phyloP scores from a whole-genome alignment of 2,329 filamentous ascomycete species.

The Ilyonectria sp. region DNA sequence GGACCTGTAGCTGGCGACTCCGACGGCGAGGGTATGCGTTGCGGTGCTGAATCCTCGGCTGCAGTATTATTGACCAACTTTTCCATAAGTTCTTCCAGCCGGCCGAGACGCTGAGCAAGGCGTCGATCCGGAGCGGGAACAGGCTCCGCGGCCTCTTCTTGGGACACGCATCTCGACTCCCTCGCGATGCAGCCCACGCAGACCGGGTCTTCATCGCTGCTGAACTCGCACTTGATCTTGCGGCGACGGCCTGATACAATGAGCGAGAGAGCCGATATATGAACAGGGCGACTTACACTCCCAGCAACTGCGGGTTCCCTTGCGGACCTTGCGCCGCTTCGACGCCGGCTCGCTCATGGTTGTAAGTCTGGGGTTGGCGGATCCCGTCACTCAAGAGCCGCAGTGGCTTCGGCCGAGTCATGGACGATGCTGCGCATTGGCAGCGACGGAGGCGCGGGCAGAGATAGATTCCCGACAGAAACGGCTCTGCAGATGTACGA shows the following conservation, averaged over 20 bases:
- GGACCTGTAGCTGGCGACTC: conserved; percentile 34
- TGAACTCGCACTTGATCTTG: conserved; percentile 68
- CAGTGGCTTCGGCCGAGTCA: conserved; percentile 42
- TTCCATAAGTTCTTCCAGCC: conserved; percentile 64
- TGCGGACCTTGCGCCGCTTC: conserved; percentile 61
- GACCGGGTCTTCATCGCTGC: conserved; percentile 54
- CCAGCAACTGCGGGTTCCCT: conserved; percentile 73
- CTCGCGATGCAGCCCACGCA: conserved; percentile 65
- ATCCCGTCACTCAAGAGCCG: background rate
- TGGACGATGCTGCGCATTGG: background rate
- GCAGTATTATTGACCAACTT: conserved; percentile 57
- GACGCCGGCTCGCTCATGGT: conserved; percentile 37
- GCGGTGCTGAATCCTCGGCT: background rate
- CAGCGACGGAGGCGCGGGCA: background rate
- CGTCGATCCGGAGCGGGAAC: conserved; percentile 55
- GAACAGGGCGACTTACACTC: conserved; percentile 62
- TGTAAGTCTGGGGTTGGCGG: background rate
- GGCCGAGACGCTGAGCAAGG: conserved; percentile 60
- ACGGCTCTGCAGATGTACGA: background rate
- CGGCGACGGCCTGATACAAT: conserved; percentile 55
- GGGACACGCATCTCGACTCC: conserved; percentile 60
- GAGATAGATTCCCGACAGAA: background rate
- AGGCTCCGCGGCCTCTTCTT: conserved; percentile 59
- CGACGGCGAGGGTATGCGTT: conserved; percentile 34
- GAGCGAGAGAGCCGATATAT: background rate